phyloP scores from a whole-genome alignment of 2,329 filamentous ascomycete genomes.

The Microdochium bolleyi region DNA sequence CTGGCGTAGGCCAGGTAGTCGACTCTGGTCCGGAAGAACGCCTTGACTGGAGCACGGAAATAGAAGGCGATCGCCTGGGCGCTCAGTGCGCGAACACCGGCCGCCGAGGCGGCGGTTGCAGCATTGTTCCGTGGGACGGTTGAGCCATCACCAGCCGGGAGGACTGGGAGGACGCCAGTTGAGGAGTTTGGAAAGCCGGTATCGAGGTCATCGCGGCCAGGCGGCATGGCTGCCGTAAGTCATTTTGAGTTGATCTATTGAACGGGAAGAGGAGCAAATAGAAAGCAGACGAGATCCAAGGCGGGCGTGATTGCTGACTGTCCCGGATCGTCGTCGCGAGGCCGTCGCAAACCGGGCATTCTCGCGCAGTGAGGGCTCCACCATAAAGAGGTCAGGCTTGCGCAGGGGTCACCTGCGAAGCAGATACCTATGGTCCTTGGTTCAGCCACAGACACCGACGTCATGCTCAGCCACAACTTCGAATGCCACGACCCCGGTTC shows the following conservation, averaged over 20 bases:
- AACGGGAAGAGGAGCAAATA: background rate
- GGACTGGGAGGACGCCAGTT: conserved; percentile 34
- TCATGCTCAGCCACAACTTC: background rate
- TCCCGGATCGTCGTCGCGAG: background rate
- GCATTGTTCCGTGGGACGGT: conserved; percentile 45
- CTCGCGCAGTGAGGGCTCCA: background rate
- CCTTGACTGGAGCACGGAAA: conserved; percentile 84
- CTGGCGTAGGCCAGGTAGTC: conserved; percentile 65
- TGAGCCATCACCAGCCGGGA: conserved; percentile 31
- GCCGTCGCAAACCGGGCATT: background rate
- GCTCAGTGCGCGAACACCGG: conserved; percentile 74
- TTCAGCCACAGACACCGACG: background rate
- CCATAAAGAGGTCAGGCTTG: no score
- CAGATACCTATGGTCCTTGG: no score
- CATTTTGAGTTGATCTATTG: conserved; percentile 13
- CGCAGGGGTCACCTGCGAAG: no score
- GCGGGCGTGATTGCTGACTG: no score
- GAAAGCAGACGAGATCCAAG: background rate
- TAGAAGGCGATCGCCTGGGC: conserved; percentile 84
- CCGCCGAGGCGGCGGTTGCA: conserved; percentile 71
- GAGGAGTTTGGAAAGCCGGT: conserved; percentile 13
- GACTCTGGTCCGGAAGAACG: conserved; percentile 84
- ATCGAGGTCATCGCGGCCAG: conserved; percentile 17
- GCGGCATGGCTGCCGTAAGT: conserved; percentile 16
- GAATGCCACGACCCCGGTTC: background rate